Evolutionary conservation across 768 basidiomycete genomes (phyloP).

Genomic region (Pulveroboletus sp.): DNA sequence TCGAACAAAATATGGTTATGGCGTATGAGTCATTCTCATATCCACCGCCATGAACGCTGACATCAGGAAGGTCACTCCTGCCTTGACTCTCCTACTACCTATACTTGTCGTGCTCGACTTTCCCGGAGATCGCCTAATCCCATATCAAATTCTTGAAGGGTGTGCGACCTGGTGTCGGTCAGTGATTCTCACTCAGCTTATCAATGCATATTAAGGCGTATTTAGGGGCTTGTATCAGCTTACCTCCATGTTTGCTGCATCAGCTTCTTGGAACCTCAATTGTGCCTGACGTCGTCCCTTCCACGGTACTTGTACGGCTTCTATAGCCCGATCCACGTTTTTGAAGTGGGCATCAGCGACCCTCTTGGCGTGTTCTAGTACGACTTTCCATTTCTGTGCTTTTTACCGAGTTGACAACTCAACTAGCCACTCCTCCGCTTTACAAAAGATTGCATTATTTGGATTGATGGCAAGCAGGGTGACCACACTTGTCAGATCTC

Average conservation of each 20-base stretch:
- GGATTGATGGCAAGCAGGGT: slow-evolving; percentile 63
- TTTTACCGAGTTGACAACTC: slow-evolving; percentile 3
- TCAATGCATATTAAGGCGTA: slow-evolving; percentile 8
- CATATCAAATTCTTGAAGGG: slow-evolving; percentile 59
- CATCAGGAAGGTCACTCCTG: slow-evolving; percentile 45
- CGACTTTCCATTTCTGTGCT: neutral
- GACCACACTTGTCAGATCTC: slow-evolving; percentile 57
- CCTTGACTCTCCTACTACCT: slow-evolving; percentile 57
- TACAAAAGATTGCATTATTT: slow-evolving; percentile 63
- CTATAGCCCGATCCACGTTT: slow-evolving; percentile 30
- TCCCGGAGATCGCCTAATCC: slow-evolving; percentile 53
- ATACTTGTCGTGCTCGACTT: slow-evolving; percentile 67
- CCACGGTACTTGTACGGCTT: slow-evolving; percentile 42
- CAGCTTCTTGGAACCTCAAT: neutral
- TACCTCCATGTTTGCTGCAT: slow-evolving; percentile 37
- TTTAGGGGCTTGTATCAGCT: slow-evolving; percentile 57
- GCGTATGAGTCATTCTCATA: slow-evolving; percentile 36
- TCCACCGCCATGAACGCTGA: neutral
- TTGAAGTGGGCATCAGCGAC: slow-evolving; percentile 42
- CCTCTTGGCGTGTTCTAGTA: slow-evolving; percentile 37
- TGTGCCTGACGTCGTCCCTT: slow-evolving; percentile 9
- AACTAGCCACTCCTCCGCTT: slow-evolving; percentile 29
- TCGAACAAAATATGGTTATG: slow-evolving; percentile 67
- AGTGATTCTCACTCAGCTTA: slow-evolving; percentile 12
- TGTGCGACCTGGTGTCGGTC: slow-evolving; percentile 64